Percentiles rank a stretch among this genome's conserved stretches.
Conservation (phyloP, 1,284 basidiomycete species). For the Fomitopsis pinicola region DNA sequence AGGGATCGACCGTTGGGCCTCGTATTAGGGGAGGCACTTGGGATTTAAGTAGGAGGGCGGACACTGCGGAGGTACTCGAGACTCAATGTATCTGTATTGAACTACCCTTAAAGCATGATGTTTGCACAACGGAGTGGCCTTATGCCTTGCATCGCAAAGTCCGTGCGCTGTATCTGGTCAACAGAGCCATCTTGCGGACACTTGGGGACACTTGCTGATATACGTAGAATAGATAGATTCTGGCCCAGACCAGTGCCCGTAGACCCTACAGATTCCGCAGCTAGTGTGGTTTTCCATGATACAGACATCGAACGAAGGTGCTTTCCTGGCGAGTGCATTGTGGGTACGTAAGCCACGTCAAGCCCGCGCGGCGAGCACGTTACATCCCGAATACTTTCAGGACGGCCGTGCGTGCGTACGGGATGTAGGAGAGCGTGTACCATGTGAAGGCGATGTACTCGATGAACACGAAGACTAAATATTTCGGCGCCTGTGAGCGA, state of each 20-base stretch:
- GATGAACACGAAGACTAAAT: constrained; percentile 80
- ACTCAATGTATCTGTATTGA: background rate
- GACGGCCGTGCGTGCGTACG: constrained; percentile 77
- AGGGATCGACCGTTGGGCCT: background rate
- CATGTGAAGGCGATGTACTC: constrained; percentile 84
- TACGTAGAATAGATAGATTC: constrained; percentile 3
- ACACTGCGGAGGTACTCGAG: background rate
- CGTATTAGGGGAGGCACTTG: background rate
- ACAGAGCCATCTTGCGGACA: background rate
- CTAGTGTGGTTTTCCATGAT: constrained; percentile 1
- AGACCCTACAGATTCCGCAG: background rate
- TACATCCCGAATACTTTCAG: constrained; percentile 58
- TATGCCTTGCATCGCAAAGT: no score
- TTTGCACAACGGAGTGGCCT: background rate
- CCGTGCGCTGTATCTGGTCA: no score
- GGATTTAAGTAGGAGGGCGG: background rate
- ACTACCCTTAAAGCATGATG: background rate
- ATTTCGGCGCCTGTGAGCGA: background rate
- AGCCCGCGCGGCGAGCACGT: background rate
- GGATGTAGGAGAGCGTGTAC: constrained; percentile 83
- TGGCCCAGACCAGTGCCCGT: background rate
- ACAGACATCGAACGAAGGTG: constrained; percentile 12
- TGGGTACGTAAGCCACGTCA: background rate
- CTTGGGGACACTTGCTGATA: background rate
- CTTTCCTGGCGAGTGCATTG: background rate